Evolutionary conservation across 495 filamentous ascomycete genomes (phyloP).

Genomic region (Penicillium egyptiacum): DNA sequence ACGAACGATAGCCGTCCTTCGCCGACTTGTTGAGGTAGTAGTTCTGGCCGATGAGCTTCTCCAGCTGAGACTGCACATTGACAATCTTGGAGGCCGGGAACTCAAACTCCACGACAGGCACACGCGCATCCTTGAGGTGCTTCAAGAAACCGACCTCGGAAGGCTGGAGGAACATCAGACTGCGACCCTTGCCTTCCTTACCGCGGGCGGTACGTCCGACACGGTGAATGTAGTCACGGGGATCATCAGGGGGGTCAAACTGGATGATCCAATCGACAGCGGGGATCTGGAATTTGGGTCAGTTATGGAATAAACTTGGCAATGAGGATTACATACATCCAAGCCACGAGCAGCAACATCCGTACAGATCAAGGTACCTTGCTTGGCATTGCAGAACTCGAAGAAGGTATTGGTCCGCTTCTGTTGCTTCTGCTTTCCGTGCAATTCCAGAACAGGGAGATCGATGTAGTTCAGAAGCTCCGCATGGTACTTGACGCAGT

Average conservation of each 20-base stretch:
- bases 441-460: conserved; percentile 71
- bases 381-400: conserved; percentile 92
- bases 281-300: conserved; percentile 60
- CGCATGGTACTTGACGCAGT: conserved; percentile 90
- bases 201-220: conserved; percentile 94
- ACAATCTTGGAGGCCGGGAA: conserved; percentile 89
- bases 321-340: conserved; percentile 56
- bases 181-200: conserved; percentile 75
- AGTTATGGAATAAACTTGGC: conserved; percentile 2
- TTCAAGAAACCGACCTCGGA: conserved; percentile 89
- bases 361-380: conserved; percentile 90
- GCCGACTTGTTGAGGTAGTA: conserved; percentile 93
- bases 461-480: conserved; percentile 97
- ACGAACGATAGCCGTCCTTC: conserved; percentile 74
- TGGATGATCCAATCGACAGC: conserved; percentile 95
- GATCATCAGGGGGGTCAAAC: conserved; percentile 91
- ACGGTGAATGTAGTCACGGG: conserved; percentile 92
- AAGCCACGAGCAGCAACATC: conserved; percentile 93
- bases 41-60: conserved; percentile 87
- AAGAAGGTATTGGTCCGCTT: conserved; percentile 98
- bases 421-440: conserved; percentile 97
- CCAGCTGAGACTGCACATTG: conserved; percentile 92
- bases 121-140: conserved; percentile 86
- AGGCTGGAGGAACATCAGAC: conserved; percentile 88
- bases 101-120: conserved; percentile 94